A percentile compares a stretch with the other conserved stretches of the same genome.
These are phyloP conservation scores for Macadamia integrifolia DNA, from an alignment of 164 flowering plant species.

Conservation along the genomic window DNA sequence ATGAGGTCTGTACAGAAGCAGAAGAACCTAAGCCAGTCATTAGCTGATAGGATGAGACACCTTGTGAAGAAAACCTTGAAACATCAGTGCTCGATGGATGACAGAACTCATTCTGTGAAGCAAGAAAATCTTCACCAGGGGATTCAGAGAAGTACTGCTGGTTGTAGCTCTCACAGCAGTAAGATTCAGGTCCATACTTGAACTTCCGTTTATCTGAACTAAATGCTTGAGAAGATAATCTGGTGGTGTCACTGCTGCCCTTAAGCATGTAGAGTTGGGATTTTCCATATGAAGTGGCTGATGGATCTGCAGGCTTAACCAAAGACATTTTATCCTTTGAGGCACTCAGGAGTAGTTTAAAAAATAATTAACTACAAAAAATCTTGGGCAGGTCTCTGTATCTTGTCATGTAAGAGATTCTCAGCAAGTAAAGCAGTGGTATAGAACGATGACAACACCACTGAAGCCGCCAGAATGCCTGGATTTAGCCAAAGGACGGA, in stretches of 20 bases:
- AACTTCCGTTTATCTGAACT: slow-evolving; percentile 34
- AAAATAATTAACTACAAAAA: background rate
- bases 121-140: slow-evolving; percentile 36
- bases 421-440: background rate
- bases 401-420: background rate
- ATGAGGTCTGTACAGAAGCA: slow-evolving; percentile 18
- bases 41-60: slow-evolving; percentile 22
- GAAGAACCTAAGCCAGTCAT: slow-evolving; percentile 19
- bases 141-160: slow-evolving; percentile 53
- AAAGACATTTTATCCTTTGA: slow-evolving; percentile 33
- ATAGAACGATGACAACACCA: background rate
- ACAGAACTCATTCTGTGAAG: slow-evolving; percentile 12
- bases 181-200: slow-evolving; percentile 32
- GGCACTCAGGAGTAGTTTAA: background rate
- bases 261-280: slow-evolving; percentile 36
- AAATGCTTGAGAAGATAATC: slow-evolving; percentile 31
- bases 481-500: background rate
- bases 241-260: slow-evolving; percentile 27
- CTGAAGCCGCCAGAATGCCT: background rate
- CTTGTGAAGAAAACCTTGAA: slow-evolving; percentile 25
- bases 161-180: slow-evolving; percentile 38
- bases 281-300: slow-evolving; percentile 40
- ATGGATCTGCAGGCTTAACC: slow-evolving; percentile 46
- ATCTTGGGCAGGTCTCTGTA: background rate
- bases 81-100: slow-evolving; percentile 27